phyloP scores from a whole-genome alignment of 495 filamentous ascomycete genomes.

The Neurospora tetraspora region DNA sequence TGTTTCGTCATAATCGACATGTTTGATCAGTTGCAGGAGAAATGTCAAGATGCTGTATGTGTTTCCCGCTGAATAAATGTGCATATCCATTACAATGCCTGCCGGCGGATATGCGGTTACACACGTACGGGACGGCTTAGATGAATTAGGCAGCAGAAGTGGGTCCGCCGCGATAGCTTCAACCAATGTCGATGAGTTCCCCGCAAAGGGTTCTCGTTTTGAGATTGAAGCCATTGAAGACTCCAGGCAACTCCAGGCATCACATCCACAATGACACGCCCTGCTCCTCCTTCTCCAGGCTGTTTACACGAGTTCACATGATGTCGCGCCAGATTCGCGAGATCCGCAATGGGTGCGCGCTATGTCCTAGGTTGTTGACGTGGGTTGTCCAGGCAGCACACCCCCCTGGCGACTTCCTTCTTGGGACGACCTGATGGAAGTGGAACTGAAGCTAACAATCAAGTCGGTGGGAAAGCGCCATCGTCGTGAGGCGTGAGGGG shows the following conservation, averaged over 20 bases:
- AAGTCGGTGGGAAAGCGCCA: not conserved
- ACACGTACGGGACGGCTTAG: not conserved
- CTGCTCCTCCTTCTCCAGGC: not conserved
- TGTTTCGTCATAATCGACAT: not conserved
- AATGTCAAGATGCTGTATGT: not conserved
- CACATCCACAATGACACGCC: not conserved
- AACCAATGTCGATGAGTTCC: not conserved
- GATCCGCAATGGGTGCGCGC: not conserved
- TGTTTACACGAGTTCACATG: not conserved
- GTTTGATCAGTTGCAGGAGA: not conserved
- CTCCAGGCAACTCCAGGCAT: not conserved
- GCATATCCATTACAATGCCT: no score
- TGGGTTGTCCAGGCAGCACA: not conserved
- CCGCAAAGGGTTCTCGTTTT: not conserved
- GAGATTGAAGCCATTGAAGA: no score
- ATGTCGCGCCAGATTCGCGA: not conserved
- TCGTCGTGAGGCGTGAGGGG: no score
- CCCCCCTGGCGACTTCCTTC: not conserved
- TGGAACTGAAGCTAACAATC: no score
- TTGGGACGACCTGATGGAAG: not conserved
- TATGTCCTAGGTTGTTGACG: not conserved
- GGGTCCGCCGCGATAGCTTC: not conserved
- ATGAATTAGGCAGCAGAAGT: not conserved
- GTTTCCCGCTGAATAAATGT: no score
- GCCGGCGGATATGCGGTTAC: no score